Evolutionary conservation across 257 asterid species (phyloP).

Genomic region (Leptodermis oblonga): DNA sequence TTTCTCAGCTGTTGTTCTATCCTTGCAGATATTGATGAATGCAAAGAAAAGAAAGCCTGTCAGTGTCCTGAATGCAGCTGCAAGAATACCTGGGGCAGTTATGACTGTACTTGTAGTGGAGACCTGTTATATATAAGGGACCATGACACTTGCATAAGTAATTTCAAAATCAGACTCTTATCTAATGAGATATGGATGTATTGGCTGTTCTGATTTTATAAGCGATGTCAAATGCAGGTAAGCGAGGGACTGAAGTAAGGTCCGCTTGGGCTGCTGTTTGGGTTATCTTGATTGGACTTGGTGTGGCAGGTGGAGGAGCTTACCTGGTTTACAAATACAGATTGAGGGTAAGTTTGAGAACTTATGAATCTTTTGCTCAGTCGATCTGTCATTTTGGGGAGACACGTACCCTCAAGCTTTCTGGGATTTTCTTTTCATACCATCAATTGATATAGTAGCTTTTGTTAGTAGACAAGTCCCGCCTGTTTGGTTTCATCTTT

Average conservation of each 20-base stretch:
- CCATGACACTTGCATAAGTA: constrained; percentile 90
- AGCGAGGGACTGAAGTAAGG: constrained; percentile 48
- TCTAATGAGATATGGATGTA: background rate
- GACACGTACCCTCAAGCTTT: background rate
- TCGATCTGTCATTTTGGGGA: background rate
- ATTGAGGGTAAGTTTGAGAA: constrained; percentile 51
- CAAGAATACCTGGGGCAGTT: constrained; percentile 83
- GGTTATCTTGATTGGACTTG: constrained; percentile 61
- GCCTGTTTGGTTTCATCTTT: background rate
- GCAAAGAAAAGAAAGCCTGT: constrained; percentile 78
- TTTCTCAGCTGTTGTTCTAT: constrained; percentile 9
- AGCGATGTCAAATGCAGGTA: constrained; percentile 40
- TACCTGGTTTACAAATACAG: constrained; percentile 69
- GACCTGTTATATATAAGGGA: constrained; percentile 69
- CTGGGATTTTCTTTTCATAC: background rate
- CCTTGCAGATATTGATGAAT: constrained; percentile 65
- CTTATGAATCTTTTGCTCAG: background rate
- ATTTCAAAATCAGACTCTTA: constrained; percentile 21
- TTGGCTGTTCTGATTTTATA: constrained; percentile 6
- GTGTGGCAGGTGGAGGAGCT: constrained; percentile 52
- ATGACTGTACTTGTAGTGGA: constrained; percentile 66
- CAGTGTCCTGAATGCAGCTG: constrained; percentile 86
- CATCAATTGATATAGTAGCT: constrained; percentile 3
- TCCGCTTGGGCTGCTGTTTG: constrained; percentile 75
- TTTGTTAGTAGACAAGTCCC: background rate